phyloP scores from a whole-genome alignment of 768 basidiomycete genomes.

The Lyophyllum semitale region DNA sequence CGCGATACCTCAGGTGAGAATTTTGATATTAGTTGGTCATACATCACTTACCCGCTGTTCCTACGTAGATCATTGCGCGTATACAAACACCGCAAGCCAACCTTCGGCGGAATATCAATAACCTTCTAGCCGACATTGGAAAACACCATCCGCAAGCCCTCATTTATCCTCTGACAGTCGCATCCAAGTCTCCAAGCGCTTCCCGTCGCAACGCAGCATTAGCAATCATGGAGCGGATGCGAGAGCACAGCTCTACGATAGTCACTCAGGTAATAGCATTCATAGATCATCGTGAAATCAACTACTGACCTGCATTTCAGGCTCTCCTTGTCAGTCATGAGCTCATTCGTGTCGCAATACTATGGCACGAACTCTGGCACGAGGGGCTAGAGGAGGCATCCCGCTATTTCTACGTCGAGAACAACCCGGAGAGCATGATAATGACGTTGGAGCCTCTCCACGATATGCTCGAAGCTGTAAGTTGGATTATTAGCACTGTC shows the following conservation, averaged over 20 bases:
- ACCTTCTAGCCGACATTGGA: slow-evolving; percentile 88
- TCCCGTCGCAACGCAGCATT: slow-evolving; percentile 81
- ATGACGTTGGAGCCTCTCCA: slow-evolving; percentile 89
- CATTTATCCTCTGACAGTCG: slow-evolving; percentile 94
- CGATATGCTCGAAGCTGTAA: slow-evolving; percentile 83
- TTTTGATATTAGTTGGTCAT: not conserved
- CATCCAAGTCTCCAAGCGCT: slow-evolving; percentile 90
- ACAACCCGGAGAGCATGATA: slow-evolving; percentile 97
- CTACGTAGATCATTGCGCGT: slow-evolving; percentile 87
- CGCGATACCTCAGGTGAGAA: slow-evolving; percentile 89
- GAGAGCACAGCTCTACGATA: slow-evolving; percentile 83
- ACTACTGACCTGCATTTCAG: slow-evolving; percentile 33
- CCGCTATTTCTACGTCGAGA: slow-evolving; percentile 93
- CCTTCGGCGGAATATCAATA: slow-evolving; percentile 87
- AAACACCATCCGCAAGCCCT: slow-evolving; percentile 97
- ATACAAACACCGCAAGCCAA: slow-evolving; percentile 92
- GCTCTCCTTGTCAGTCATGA: slow-evolving; percentile 90
- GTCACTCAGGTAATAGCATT: slow-evolving; percentile 72
- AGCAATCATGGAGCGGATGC: slow-evolving; percentile 89
- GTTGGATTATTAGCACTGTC: no score
- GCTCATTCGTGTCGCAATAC: slow-evolving; percentile 93
- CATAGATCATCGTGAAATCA: not conserved
- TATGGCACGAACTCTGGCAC: slow-evolving; percentile 99
- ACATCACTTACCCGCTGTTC: not conserved
- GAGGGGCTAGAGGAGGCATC: slow-evolving; percentile 98